Percentiles rank a stretch among this genome's conserved stretches.
Conservation (phyloP, 2,329 filamentous ascomycete species). For the Thermochaetoides dissita region DNA sequence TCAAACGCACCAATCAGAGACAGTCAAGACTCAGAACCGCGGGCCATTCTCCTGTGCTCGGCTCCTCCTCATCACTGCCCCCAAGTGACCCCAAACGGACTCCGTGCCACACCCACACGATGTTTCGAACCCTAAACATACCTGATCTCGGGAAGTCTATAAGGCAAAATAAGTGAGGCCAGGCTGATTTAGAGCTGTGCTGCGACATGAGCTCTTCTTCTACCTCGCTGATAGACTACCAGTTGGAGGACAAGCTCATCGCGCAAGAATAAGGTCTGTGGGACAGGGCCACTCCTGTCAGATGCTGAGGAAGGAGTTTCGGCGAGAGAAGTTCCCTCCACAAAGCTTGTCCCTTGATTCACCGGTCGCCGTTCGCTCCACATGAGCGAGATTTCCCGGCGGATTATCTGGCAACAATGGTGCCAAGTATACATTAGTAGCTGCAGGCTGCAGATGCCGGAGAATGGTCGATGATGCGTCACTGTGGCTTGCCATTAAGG, state of each 20-base stretch:
- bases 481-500: not conserved
- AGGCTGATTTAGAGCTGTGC: too few species aligned
- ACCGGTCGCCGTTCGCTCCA: not conserved
- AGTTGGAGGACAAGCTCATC: too few species aligned
- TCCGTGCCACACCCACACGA: constrained; percentile 1
- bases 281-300: too few species aligned
- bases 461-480: constrained; percentile 1
- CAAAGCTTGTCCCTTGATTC: too few species aligned
- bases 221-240: too few species aligned
- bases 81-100: not conserved
- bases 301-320: too few species aligned
- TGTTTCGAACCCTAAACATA: constrained; percentile 4
- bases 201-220: too few species aligned
- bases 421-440: not conserved
- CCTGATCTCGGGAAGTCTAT: too few species aligned
- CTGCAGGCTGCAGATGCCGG: constrained; percentile 3
- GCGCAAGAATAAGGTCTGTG: too few species aligned
- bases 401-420: constrained; percentile 1
- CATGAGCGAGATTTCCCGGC: constrained; percentile 1
- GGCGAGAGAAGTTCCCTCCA: too few species aligned
- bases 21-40: not conserved
- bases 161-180: too few species aligned
- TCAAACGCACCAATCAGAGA: constrained; percentile 2
- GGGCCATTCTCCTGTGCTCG: not conserved
- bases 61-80: not conserved